Base-by-base conservation (phyloP, 2,329 filamentous ascomycete species). In the Colletotrichum liaoningense region DNA sequence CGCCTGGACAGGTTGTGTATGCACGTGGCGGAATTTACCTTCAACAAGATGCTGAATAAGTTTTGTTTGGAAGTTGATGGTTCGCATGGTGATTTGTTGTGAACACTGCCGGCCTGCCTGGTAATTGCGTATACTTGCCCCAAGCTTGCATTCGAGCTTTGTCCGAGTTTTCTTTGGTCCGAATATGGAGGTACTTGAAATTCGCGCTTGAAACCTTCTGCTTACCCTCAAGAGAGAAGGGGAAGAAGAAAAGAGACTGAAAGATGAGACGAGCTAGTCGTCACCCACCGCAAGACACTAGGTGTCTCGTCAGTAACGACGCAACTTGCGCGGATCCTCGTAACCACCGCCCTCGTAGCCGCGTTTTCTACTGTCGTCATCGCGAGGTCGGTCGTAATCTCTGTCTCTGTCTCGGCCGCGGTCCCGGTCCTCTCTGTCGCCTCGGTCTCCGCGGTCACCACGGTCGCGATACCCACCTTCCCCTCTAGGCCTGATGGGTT, bases 321-420 rank as follows among this genome's bases (percentile, higher is more conserved):
- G 90, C 75, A 92, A 80, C 83, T 93, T 93, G 72, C 89, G 84
- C 63, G 91, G 89, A 83, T 98, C 95, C 80, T 98, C 95, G 84
- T 95, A 93, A 76, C 90, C 89, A 81, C 92, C 92, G 80, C 93
- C 93, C 65, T 97, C 95, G 83, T 93, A 95, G 65, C 91, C 88
- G 81, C 92, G 90, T 87, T 94, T 89, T 81, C 90, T 83, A 83
- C 85, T 87, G 76, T 90, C 89, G 77, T 91, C 89, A 65, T 90
- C 88, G 75, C 87, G 84, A 69, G 87, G 87, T 76, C 88, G 84
- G 80, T 92, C 90, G 81, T 85, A 86, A 78, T 88, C 86, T 74
- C 84, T 79, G 67, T 89, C 88, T 58, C 88, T 82, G 63, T 76
- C 77, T 54, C 79, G 79, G 59, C 84, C 83, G 72, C 88, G 86